These are phyloP conservation scores for Sphaerulina populicola DNA, from an alignment of 2,329 filamentous ascomycete genomes.

Conservation along the genomic window DNA sequence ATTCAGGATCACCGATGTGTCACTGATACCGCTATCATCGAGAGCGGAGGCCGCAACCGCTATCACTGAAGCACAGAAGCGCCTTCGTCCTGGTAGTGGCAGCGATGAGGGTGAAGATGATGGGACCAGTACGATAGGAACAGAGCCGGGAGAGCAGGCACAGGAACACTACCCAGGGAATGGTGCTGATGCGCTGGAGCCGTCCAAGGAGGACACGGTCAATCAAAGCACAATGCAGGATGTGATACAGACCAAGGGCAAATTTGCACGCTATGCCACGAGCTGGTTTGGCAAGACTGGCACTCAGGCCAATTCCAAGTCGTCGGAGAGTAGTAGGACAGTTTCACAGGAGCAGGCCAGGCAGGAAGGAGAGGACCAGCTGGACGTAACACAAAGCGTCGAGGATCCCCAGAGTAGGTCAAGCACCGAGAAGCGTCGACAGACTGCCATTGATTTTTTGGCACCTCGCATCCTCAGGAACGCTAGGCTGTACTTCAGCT, in stretches of 20 bases:
- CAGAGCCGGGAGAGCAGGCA: constrained; percentile 20
- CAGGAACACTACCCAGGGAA: constrained; percentile 19
- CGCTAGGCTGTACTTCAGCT: constrained; percentile 73
- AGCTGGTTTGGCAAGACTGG: constrained; percentile 84
- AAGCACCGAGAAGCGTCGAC: constrained; percentile 1
- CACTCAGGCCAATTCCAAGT: constrained; percentile 64
- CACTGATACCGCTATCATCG: constrained; percentile 78
- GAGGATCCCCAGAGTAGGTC: constrained; percentile 1
- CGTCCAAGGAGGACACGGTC: constrained; percentile 29
- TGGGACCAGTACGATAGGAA: constrained; percentile 28
- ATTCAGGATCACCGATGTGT: constrained; percentile 81
- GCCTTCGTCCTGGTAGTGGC: constrained; percentile 15
- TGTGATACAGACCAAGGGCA: constrained; percentile 72
- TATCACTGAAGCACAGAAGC: constrained; percentile 26
- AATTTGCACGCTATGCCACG: constrained; percentile 81
- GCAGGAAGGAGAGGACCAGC: constrained; percentile 28
- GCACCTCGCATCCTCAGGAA: constrained; percentile 79
- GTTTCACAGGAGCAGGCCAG: constrained; percentile 34
- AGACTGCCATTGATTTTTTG: constrained; percentile 39
- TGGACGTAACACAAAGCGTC: constrained; percentile 17
- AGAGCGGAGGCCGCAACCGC: constrained; percentile 43
- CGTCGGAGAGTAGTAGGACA: constrained; percentile 56
- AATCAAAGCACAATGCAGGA: constrained; percentile 62
- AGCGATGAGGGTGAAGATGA: constrained; percentile 26
- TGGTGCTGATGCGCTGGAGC: constrained; percentile 27